phyloP scores from a whole-genome alignment of 2,329 filamentous ascomycete species.

The Colletotrichum nymphaeae region DNA sequence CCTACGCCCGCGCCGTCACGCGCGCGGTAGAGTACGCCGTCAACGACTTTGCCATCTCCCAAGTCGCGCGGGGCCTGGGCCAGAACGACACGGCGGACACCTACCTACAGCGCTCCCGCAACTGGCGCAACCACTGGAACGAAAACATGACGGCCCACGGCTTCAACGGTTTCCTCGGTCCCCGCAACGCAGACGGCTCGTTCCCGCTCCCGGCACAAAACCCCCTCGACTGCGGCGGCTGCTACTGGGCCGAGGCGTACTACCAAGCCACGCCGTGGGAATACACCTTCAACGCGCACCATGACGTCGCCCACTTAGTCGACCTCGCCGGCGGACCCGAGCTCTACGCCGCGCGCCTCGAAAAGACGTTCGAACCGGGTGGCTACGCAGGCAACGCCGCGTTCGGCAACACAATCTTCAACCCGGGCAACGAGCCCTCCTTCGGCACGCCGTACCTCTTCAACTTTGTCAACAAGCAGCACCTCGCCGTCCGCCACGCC shows the following conservation, averaged over 20 bases:
- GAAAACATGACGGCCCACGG: slow-evolving; percentile 64
- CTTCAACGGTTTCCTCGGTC: slow-evolving; percentile 75
- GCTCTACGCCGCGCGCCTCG: slow-evolving; percentile 67
- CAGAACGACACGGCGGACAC: slow-evolving; percentile 61
- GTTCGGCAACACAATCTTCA: slow-evolving; percentile 70
- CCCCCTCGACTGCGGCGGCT: slow-evolving; percentile 69
- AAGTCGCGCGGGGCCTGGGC: slow-evolving; percentile 70
- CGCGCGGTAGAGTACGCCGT: slow-evolving; percentile 75
- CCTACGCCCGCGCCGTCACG: slow-evolving; percentile 70
- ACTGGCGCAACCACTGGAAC: slow-evolving; percentile 82
- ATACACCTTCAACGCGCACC: slow-evolving; percentile 76
- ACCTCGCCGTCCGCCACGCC: slow-evolving; percentile 68
- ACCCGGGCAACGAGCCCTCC: slow-evolving; percentile 75
- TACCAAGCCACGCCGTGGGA: slow-evolving; percentile 73
- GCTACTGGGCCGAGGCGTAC: slow-evolving; percentile 71
- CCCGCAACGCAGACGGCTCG: slow-evolving; percentile 60
- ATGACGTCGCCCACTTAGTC: slow-evolving; percentile 70
- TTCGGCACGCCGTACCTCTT: slow-evolving; percentile 78
- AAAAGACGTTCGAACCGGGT: slow-evolving; percentile 69
- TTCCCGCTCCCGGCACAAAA: slow-evolving; percentile 67
- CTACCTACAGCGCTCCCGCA: slow-evolving; percentile 72
- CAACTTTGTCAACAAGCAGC: slow-evolving; percentile 73
- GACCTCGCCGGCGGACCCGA: slow-evolving; percentile 64
- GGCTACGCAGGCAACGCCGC: slow-evolving; percentile 52
- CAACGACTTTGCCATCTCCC: slow-evolving; percentile 76